A percentile compares a stretch with the other conserved stretches of the same genome.
These are phyloP conservation scores for Solanum raphanifolium DNA, from an alignment of 257 asterid genomes.

Conservation along the genomic window DNA sequence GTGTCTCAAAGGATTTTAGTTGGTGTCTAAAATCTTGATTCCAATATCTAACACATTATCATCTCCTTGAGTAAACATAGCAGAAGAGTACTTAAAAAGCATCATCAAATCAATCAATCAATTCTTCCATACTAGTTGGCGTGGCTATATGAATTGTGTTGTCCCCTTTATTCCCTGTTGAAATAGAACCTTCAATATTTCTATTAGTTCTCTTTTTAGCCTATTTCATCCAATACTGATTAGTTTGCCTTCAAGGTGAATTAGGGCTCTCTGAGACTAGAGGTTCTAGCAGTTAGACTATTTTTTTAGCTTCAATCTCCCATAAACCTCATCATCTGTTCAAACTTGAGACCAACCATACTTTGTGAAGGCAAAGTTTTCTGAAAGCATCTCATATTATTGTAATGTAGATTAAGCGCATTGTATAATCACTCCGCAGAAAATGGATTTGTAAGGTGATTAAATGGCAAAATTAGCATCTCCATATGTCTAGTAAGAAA, in stretches of 20 bases:
- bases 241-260: not conserved
- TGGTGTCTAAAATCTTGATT: not conserved
- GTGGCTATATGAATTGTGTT: not conserved
- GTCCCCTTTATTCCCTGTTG: not conserved
- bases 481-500: not conserved
- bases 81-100: not conserved
- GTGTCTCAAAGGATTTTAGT: not conserved
- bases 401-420: not conserved
- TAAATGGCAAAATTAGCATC: too few species aligned
- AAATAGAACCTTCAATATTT: not conserved
- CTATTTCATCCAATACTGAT: not conserved
- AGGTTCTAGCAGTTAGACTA: not conserved
- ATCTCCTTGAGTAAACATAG: not conserved
- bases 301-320: not conserved
- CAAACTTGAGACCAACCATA: not conserved
- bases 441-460: not conserved
- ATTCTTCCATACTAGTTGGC: not conserved
- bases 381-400: not conserved
- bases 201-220: not conserved
- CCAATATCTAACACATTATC: not conserved
- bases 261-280: not conserved
- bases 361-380: not conserved
- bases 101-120: not conserved
- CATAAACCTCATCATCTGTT: not conserved
- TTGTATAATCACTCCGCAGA: not conserved